These are phyloP conservation scores for Ascosphaera apis DNA, from an alignment of 2,329 filamentous ascomycete genomes.

Conservation along the genomic window DNA sequence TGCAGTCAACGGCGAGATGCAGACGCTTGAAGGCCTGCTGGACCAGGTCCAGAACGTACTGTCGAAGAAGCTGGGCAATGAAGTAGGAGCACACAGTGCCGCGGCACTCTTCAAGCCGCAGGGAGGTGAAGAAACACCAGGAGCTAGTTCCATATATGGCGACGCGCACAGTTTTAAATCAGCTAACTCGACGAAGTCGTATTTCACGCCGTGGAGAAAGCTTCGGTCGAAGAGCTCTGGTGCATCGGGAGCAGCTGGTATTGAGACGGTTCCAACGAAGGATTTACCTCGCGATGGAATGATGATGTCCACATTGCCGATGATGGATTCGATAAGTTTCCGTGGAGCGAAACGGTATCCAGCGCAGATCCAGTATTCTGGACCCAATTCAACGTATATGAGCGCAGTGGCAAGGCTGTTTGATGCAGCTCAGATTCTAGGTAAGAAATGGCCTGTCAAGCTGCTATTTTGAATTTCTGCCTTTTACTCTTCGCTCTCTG, in stretches of 20 bases:
- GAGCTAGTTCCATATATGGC: neutral
- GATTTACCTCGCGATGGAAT: conserved; percentile 31
- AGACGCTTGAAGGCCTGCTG: conserved; percentile 60
- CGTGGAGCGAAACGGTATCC: conserved; percentile 51
- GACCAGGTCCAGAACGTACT: conserved; percentile 63
- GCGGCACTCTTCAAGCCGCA: conserved; percentile 49
- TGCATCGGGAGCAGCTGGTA: conserved; percentile 20
- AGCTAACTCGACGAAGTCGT: conserved; percentile 35
- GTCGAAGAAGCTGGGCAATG: conserved; percentile 68
- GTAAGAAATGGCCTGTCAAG: conserved; percentile 30
- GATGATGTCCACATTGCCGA: conserved; percentile 53
- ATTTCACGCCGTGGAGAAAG: conserved; percentile 72
- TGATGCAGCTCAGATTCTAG: conserved; percentile 77
- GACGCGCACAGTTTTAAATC: neutral
- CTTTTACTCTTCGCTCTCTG: no score
- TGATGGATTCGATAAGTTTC: conserved; percentile 38
- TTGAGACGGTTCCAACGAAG: conserved; percentile 18
- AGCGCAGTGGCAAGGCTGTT: conserved; percentile 69
- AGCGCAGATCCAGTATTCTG: conserved; percentile 44
- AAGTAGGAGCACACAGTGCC: conserved; percentile 64
- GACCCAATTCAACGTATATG: conserved; percentile 83
- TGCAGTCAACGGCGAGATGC: conserved; percentile 82
- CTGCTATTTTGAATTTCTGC: neutral
- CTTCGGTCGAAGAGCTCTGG: conserved; percentile 73
- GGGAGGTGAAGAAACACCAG: conserved; percentile 11